Base-by-base conservation (phyloP, 768 basidiomycete species). In the Tephrocybe sp. region DNA sequence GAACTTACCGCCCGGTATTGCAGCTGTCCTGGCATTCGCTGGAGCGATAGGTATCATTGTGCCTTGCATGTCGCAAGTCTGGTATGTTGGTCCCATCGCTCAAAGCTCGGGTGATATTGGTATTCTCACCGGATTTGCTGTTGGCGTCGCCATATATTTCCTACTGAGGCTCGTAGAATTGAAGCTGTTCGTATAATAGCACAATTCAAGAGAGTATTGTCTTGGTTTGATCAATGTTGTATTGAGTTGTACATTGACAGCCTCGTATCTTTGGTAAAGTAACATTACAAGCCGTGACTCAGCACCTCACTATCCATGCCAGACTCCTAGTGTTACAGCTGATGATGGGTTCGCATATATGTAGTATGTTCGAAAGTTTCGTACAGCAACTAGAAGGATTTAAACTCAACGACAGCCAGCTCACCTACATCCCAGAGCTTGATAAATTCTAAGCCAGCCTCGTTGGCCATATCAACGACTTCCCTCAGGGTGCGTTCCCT, bases 41-140 rank as follows among this genome's bases (percentile, higher is more conserved):
- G 69, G 79, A 11, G 72, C 82, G 2, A 82, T 83, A 48, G 80
- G 68, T 6, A 70, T 88, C 18, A 68, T 84, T 20, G 69, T 90
- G 4, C 82, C 85, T 4, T 81, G 73, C 44, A 91, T 91, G 81
- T 70, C 78, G 51, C 87, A 92, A 59, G 78, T 72, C 12, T 90
- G 83, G 81, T 90, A 80, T 61, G 66, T 69, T 3, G 89, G 89
- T 0, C 88, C 87, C 0, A 82, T 90, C 17, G 88, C 86, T 3
- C 58, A 62, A 30, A 68, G 60, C 7, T 74, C 84, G 10, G 89
- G 89, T 2, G 89, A 91, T 64, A 81, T 91, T 46, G 89, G 86
- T 2, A 78, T 91, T 33, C 73, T 86, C 52, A 65, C 83, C 14
- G 85, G 85, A 0, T 80, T 85, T 46, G 62, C 67, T 4, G 65